These are phyloP conservation scores for Cercospora janseana DNA, from an alignment of 2,329 filamentous ascomycete genomes.

Conservation along the genomic window DNA sequence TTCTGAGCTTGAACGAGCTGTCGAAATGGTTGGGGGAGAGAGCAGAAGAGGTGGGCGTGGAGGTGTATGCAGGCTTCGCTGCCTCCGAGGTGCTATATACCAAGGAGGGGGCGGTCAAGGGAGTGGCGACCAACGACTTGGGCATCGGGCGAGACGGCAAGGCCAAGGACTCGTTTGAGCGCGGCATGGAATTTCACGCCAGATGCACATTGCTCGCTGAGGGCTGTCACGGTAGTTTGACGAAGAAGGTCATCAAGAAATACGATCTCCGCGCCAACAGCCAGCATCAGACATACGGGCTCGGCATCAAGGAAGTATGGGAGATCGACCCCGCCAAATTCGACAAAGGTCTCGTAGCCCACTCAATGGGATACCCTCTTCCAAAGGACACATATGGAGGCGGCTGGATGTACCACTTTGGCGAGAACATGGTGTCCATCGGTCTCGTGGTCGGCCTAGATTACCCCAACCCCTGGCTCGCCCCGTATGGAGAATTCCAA, in stretches of 20 bases:
- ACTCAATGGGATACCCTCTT: conserved; percentile 91
- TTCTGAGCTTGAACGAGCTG: conserved; percentile 91
- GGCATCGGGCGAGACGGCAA: conserved; percentile 78
- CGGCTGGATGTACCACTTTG: conserved; percentile 99
- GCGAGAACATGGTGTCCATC: conserved; percentile 90
- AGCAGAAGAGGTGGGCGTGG: conserved; percentile 93
- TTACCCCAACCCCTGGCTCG: conserved; percentile 94
- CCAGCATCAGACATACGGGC: conserved; percentile 90
- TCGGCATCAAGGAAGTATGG: conserved; percentile 97
- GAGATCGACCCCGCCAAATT: conserved; percentile 93
- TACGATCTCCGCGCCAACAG: conserved; percentile 86
- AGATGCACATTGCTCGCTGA: conserved; percentile 87
- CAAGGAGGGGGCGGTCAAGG: conserved; percentile 81
- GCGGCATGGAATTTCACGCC: conserved; percentile 98
- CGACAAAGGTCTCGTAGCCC: conserved; percentile 76
- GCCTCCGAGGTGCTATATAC: conserved; percentile 89
- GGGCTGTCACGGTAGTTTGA: conserved; percentile 92
- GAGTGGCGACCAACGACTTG: conserved; percentile 93
- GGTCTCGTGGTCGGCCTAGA: conserved; percentile 91
- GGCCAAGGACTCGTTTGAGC: conserved; percentile 86
- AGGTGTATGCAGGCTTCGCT: conserved; percentile 94
- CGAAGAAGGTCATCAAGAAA: conserved; percentile 91
- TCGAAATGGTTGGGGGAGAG: conserved; percentile 93
- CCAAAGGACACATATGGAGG: conserved; percentile 89
- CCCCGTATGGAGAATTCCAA: conserved; percentile 94